phyloP scores from a whole-genome alignment of 1,139 yeast species.

The Candida labiduridarum region DNA sequence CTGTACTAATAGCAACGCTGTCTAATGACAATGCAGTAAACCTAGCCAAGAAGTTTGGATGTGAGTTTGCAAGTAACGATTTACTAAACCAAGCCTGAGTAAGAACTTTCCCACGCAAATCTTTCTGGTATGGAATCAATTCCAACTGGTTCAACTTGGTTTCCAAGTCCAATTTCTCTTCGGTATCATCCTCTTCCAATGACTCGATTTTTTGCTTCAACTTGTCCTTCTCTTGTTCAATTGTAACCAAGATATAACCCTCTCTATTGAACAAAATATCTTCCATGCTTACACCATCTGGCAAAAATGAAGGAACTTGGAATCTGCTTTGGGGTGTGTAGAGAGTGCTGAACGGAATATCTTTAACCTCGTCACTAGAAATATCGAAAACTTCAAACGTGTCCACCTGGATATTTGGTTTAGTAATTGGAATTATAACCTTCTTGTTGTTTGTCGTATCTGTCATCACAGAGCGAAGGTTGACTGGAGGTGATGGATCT shows the following conservation, averaged over 20 bases:
- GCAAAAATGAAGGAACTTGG: slow-evolving; percentile 73
- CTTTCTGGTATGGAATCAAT: slow-evolving; percentile 63
- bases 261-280: slow-evolving; percentile 62
- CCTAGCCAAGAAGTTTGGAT: slow-evolving; percentile 77
- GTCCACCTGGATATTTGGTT: slow-evolving; percentile 71
- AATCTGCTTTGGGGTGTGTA: slow-evolving; percentile 58
- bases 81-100: slow-evolving; percentile 68
- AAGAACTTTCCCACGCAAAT: slow-evolving; percentile 63
- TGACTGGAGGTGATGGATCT: slow-evolving; percentile 37
- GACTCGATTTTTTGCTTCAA: slow-evolving; percentile 24
- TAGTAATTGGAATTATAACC: slow-evolving; percentile 52
- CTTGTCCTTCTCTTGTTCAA: slow-evolving; percentile 30
- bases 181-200: slow-evolving; percentile 25
- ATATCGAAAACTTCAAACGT: slow-evolving; percentile 59
- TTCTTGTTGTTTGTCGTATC: slow-evolving; percentile 38
- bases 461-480: slow-evolving; percentile 12
- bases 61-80: slow-evolving; percentile 68
- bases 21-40: slow-evolving; percentile 57
- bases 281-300: slow-evolving; percentile 68
- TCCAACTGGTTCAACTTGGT: slow-evolving; percentile 42
- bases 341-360: slow-evolving; percentile 58
- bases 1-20: slow-evolving; percentile 46
- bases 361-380: slow-evolving; percentile 35
- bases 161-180: slow-evolving; percentile 26
- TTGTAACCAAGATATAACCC: slow-evolving; percentile 36